phyloP scores from a whole-genome alignment of 768 basidiomycete species.

The Crassisporium funariophilum region DNA sequence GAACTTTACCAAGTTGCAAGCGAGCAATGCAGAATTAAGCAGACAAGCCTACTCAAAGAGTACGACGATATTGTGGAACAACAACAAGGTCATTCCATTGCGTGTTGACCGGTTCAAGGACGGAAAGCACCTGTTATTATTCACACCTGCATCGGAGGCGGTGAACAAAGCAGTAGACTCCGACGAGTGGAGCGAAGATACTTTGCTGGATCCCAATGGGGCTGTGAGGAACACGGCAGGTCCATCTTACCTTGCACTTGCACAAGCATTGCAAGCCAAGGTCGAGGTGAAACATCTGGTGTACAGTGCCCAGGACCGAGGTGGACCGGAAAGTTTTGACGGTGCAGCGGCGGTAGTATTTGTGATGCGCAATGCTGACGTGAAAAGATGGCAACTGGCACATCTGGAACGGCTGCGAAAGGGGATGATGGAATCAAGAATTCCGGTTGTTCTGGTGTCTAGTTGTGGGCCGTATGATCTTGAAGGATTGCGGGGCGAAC shows the following conservation, averaged over 20 bases:
- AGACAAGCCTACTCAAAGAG: slow-evolving; percentile 47
- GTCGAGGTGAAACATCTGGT: slow-evolving; percentile 46
- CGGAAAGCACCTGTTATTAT: slow-evolving; percentile 37
- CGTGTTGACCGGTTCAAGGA: slow-evolving; percentile 19
- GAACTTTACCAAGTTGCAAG: slow-evolving; percentile 39
- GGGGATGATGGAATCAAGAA: slow-evolving; percentile 15
- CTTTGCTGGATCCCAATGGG: slow-evolving; percentile 43
- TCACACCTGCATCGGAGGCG: slow-evolving; percentile 60
- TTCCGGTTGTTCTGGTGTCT: slow-evolving; percentile 51
- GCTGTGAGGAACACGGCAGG: slow-evolving; percentile 58
- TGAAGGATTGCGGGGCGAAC: slow-evolving; percentile 25
- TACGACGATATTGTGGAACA: slow-evolving; percentile 48
- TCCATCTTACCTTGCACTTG: slow-evolving; percentile 55
- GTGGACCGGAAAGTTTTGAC: slow-evolving; percentile 9
- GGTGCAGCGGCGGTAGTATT: slow-evolving; percentile 45
- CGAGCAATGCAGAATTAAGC: slow-evolving; percentile 44
- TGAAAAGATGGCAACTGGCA: slow-evolving; percentile 46
- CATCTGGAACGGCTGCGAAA: slow-evolving; percentile 40
- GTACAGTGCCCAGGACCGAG: slow-evolving; percentile 31
- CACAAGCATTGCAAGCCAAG: slow-evolving; percentile 35
- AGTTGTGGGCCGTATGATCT: slow-evolving; percentile 73
- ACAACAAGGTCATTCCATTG: slow-evolving; percentile 37
- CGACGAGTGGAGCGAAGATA: slow-evolving; percentile 34
- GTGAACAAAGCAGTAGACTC: slow-evolving; percentile 67
- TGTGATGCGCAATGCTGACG: slow-evolving; percentile 58